phyloP scores from a whole-genome alignment of 768 basidiomycete species.

The Dictyophora rubrovolvata region DNA sequence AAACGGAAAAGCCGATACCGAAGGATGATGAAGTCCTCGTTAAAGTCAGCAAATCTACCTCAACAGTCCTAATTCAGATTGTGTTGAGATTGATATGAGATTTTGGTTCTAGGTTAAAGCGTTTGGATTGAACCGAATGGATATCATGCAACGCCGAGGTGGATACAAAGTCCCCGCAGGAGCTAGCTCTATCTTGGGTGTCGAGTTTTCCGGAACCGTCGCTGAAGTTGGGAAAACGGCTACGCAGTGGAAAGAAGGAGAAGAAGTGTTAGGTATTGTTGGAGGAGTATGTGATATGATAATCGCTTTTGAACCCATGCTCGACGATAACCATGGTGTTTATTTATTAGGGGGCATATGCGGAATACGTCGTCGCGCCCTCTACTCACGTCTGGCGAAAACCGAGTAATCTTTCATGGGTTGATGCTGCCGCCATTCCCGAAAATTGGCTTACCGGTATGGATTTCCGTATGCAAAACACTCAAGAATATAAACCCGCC shows the following conservation, averaged over 20 bases:
- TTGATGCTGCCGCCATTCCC: conserved; percentile 77
- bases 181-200: conserved; percentile 65
- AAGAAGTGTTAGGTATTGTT: conserved; percentile 72
- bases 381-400: conserved; percentile 64
- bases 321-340: not conserved
- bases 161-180: conserved; percentile 73
- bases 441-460: conserved; percentile 83
- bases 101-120: conserved; percentile 46
- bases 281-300: conserved; percentile 50
- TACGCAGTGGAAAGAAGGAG: conserved; percentile 46
- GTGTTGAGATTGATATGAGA: not conserved
- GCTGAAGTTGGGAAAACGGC: conserved; percentile 41
- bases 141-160: conserved; percentile 62
- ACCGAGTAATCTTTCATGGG: conserved; percentile 66
- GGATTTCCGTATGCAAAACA: conserved; percentile 12
- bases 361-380: conserved; percentile 67
- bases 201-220: conserved; percentile 74
- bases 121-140: conserved; percentile 88
- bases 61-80: not conserved
- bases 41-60: conserved; percentile 38
- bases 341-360: conserved; percentile 68
- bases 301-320: not conserved
- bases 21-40: conserved; percentile 60
- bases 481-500: not conserved
- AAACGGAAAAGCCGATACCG: conserved; percentile 52